These are phyloP conservation scores for Eimeria brunetti DNA, from an alignment of 169 alveolate species.

Conservation along the genomic window DNA sequence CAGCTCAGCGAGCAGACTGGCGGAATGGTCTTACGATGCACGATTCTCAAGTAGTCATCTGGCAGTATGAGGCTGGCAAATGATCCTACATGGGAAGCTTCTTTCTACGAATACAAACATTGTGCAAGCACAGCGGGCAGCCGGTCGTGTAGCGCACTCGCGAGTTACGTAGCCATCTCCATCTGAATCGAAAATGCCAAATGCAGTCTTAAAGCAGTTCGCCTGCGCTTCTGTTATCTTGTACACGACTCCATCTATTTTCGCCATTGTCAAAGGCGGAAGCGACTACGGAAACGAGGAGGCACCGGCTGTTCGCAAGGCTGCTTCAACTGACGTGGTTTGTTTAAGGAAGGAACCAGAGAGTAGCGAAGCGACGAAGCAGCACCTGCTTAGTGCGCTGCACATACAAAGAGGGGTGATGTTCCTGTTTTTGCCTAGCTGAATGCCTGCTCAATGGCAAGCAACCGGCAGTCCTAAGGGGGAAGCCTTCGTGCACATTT, in stretches of 20 bases:
- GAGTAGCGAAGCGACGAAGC: not conserved
- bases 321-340: not conserved
- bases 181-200: constrained; percentile 69
- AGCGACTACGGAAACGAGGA: not conserved
- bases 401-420: not conserved
- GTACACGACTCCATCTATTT: constrained; percentile 74
- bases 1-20: not conserved
- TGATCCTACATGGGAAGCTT: not conserved
- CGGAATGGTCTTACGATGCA: not conserved
- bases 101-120: not conserved
- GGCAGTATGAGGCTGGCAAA: not conserved
- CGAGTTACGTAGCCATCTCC: constrained; percentile 73
- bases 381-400: not conserved
- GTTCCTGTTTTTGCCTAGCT: not conserved
- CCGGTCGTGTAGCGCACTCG: constrained; percentile 3
- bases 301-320: not conserved
- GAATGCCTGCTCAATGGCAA: not conserved
- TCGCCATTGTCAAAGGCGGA: constrained; percentile 48
- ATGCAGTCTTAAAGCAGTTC: constrained; percentile 75
- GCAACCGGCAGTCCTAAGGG: not conserved
- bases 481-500: not conserved
- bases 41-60: not conserved
- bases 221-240: constrained; percentile 78
- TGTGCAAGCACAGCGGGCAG: not conserved
- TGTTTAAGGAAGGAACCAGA: not conserved